Conservation (phyloP, 495 filamentous ascomycete species). For the Neurospora sp. region DNA sequence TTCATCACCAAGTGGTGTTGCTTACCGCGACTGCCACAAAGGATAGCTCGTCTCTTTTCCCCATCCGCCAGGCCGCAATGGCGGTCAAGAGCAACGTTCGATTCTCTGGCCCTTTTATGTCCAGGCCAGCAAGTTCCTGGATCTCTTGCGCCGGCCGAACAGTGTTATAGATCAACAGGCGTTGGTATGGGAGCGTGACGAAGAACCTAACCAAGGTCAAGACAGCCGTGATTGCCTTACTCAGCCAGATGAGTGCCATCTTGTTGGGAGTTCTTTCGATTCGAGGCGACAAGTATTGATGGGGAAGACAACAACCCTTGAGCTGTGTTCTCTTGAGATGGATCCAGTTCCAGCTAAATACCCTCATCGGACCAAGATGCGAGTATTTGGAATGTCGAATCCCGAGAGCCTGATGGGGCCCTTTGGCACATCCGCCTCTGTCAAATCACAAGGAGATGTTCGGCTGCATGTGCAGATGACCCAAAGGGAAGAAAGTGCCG, state of each 20-base stretch:
- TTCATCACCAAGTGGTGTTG: background rate
- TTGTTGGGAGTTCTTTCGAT: background rate
- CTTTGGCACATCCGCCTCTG: background rate
- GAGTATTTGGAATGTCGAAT: background rate
- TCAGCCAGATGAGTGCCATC: background rate
- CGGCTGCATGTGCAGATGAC: background rate
- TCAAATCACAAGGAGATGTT: background rate
- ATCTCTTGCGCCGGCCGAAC: background rate
- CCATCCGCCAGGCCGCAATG: background rate
- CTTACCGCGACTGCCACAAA: background rate
- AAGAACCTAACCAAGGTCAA: background rate
- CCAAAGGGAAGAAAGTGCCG: background rate
- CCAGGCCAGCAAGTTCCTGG: background rate
- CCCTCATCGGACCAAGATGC: too few species aligned
- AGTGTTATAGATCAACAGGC: slow-evolving; percentile 3
- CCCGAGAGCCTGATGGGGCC: background rate
- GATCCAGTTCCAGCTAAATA: background rate
- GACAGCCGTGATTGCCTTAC: background rate
- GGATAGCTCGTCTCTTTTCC: background rate
- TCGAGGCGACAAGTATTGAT: background rate
- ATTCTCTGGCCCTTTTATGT: background rate
- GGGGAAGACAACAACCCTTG: background rate
- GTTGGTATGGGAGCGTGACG: slow-evolving; percentile 1
- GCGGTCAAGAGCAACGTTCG: background rate
- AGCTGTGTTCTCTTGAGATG: background rate